Percentiles rank a stretch among this genome's conserved stretches.
phyloP scores from a whole-genome alignment of 441 rosid genomes.

The Jatropha multifida region DNA sequence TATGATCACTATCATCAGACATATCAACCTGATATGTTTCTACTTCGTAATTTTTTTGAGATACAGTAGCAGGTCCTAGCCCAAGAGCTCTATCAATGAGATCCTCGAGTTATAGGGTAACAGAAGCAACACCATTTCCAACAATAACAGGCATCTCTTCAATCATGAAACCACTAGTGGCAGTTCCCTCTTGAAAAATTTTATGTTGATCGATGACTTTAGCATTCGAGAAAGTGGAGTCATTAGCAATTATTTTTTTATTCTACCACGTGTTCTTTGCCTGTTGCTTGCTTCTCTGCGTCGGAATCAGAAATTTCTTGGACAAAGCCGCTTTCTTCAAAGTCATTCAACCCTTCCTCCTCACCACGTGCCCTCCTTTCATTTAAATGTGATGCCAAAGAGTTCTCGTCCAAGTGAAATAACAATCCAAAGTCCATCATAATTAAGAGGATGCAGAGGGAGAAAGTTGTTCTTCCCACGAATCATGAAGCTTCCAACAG shows the following conservation, averaged over 20 bases:
- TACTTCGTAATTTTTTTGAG: constrained; percentile 41
- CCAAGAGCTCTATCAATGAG: constrained; percentile 94
- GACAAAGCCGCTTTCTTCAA: constrained; percentile 47
- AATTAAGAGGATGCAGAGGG: constrained; percentile 84
- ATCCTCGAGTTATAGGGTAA: constrained; percentile 75
- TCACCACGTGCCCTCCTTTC: constrained; percentile 97
- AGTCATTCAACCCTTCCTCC: constrained; percentile 72
- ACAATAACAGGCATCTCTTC: constrained; percentile 31
- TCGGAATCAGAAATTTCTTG: constrained; percentile 58
- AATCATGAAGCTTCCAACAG: constrained; percentile 98
- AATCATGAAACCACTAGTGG: constrained; percentile 27
- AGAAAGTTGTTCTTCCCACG: constrained; percentile 97
- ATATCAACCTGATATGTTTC: constrained; percentile 44
- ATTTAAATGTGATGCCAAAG: constrained; percentile 94
- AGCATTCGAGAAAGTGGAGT: constrained; percentile 17
- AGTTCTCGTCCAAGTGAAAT: constrained; percentile 97
- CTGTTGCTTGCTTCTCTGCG: constrained; percentile 47
- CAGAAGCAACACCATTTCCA: constrained; percentile 43
- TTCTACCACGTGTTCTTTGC: constrained; percentile 27
- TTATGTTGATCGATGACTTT: constrained; percentile 32
- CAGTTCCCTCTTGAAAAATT: constrained; percentile 29
- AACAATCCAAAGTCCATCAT: constrained; percentile 96
- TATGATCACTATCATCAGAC: constrained; percentile 40
- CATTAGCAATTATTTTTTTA: constrained; percentile 18
- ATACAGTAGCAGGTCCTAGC: constrained; percentile 63